These are phyloP conservation scores for Chlorophyllum brunneum DNA, from an alignment of 768 basidiomycete species.

Conservation along the genomic window DNA sequence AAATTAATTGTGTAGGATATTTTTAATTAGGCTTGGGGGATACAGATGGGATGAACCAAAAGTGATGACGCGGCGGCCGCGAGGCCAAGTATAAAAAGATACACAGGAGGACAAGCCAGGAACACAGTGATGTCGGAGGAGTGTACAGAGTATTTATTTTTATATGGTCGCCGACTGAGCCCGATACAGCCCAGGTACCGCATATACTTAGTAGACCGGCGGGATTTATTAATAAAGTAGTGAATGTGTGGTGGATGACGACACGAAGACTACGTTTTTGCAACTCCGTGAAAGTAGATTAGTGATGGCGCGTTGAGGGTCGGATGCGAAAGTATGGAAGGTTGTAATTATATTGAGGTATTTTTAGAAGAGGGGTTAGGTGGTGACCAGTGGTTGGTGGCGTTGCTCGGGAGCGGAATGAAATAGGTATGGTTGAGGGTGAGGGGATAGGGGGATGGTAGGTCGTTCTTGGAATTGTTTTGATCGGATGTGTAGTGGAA, in stretches of 20 bases:
- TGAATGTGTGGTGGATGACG: conserved; percentile 1
- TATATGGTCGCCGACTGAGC: conserved; percentile 1
- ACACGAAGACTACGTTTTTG: background rate
- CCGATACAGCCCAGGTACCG: background rate
- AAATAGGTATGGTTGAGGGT: too few species aligned
- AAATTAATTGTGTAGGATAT: conserved; percentile 7
- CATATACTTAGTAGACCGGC: conserved; percentile 1
- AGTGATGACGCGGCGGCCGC: background rate
- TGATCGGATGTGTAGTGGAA: too few species aligned
- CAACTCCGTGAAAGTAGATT: conserved; percentile 6
- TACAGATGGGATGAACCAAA: conserved; percentile 4
- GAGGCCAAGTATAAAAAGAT: conserved; percentile 4
- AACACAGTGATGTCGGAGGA: conserved; percentile 6
- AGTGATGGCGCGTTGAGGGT: background rate
- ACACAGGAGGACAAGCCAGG: background rate
- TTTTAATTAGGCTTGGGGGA: conserved; percentile 3
- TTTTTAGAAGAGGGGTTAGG: background rate
- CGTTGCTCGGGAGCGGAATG: too few species aligned
- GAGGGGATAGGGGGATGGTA: too few species aligned
- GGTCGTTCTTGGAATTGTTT: too few species aligned
- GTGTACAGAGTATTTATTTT: too few species aligned
- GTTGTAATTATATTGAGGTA: too few species aligned
- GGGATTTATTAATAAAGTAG: conserved; percentile 11
- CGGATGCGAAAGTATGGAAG: background rate
- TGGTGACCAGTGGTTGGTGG: too few species aligned